These are phyloP conservation scores for Coffea humblotiana DNA, from an alignment of 305 asterid species.

Conservation along the genomic window DNA sequence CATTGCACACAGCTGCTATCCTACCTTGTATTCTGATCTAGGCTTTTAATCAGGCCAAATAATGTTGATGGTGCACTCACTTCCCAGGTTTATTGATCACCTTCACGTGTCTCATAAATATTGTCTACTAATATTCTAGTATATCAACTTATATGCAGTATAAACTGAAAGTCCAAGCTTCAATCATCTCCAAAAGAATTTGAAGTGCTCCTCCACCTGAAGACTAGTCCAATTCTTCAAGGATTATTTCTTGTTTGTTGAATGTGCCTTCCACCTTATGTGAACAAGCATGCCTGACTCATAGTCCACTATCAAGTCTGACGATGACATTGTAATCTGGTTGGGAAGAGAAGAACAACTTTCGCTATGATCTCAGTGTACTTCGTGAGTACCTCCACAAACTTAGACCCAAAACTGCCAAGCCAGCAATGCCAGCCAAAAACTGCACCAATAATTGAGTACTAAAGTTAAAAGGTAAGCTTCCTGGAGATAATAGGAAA, in stretches of 20 bases:
- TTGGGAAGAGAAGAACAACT: neutral
- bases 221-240: neutral
- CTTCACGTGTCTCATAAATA: neutral
- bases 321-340: neutral
- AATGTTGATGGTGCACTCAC: too few relatives aligned
- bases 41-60: neutral
- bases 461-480: neutral
- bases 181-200: neutral
- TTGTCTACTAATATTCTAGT: neutral
- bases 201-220: neutral
- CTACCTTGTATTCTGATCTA: neutral
- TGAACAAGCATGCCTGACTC: neutral
- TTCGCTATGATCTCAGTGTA: constrained; percentile 39
- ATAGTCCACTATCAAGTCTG: neutral
- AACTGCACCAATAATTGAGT: constrained; percentile 44
- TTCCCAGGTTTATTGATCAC: neutral
- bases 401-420: constrained; percentile 51
- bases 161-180: neutral
- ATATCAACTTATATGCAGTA: neutral
- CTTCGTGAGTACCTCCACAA: constrained; percentile 71
- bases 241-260: neutral
- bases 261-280: neutral
- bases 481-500: neutral
- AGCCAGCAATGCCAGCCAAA: constrained; percentile 68
- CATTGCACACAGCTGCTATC: neutral